These are phyloP conservation scores for Dalechampia spathulata DNA, from an alignment of 441 rosid genomes.

Conservation along the genomic window DNA sequence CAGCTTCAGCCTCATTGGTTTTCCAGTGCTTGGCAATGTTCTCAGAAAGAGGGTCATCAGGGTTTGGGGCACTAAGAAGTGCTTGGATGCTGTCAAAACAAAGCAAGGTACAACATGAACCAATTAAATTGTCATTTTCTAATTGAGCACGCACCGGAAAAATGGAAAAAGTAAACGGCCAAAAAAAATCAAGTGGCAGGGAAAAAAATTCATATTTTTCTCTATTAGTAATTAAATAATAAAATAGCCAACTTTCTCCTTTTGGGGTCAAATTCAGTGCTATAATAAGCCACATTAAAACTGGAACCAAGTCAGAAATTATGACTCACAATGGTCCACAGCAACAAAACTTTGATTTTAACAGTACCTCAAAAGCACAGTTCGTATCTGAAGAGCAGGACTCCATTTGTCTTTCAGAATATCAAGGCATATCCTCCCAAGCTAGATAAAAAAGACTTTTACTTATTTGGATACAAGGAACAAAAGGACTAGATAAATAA, in stretches of 20 bases:
- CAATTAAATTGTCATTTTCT: not conserved
- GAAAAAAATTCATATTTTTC: not conserved
- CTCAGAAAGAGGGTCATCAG: slow-evolving; percentile 98
- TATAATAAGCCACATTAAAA: no score
- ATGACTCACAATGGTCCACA: no score
- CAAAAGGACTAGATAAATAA: not conserved
- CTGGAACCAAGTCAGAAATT: no score
- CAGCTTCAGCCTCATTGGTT: slow-evolving; percentile 92
- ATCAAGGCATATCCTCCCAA: slow-evolving; percentile 97
- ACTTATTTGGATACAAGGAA: slow-evolving; percentile 5
- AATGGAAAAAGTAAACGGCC: not conserved
- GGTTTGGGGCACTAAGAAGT: slow-evolving; percentile 96
- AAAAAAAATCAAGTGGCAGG: not conserved
- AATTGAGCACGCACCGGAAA: not conserved
- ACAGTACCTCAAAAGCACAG: slow-evolving; percentile 89
- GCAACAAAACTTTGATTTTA: not conserved
- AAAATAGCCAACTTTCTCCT: not conserved
- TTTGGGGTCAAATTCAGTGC: not conserved
- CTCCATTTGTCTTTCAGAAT: slow-evolving; percentile 99
- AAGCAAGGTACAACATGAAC: not conserved
- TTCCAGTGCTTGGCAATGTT: slow-evolving; percentile 99
- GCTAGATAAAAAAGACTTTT: slow-evolving; percentile 36
- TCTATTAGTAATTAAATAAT: no score
- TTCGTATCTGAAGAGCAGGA: slow-evolving; percentile 96
- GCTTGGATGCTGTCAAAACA: slow-evolving; percentile 72